Evolutionary conservation across 2,329 filamentous ascomycete species (phyloP).

Genomic region (Alternaria ventricosa): DNA sequence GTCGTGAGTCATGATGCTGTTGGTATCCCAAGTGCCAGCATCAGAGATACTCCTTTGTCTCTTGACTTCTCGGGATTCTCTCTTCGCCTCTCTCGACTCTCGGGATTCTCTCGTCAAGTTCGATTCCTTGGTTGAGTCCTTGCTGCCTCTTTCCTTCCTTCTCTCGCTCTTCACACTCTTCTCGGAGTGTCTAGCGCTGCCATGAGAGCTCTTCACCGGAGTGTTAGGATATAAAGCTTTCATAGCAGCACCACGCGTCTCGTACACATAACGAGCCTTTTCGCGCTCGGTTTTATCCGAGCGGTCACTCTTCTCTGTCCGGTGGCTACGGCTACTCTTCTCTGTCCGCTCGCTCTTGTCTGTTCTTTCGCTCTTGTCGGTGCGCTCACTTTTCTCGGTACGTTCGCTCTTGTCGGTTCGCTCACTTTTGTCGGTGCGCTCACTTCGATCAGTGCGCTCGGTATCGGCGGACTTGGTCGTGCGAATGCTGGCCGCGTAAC

Average conservation of each 20-base stretch:
- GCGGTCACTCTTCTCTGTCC: slow-evolving; percentile 25
- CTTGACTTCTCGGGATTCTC: slow-evolving; percentile 11
- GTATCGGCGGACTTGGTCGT: slow-evolving; percentile 28
- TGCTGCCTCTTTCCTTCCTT: slow-evolving; percentile 23
- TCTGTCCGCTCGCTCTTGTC: slow-evolving; percentile 20
- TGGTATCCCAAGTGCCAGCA: slow-evolving; percentile 37
- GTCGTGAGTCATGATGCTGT: slow-evolving; percentile 26
- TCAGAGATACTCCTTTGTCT: slow-evolving; percentile 23
- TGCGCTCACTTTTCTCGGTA: slow-evolving; percentile 23
- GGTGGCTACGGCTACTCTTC: slow-evolving; percentile 11
- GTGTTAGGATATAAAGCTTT: slow-evolving; percentile 48
- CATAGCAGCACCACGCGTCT: slow-evolving; percentile 47
- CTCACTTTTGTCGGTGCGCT: slow-evolving; percentile 26
- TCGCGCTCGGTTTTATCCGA: slow-evolving; percentile 29
- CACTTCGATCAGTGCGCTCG: slow-evolving; percentile 27
- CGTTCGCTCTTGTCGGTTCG: slow-evolving; percentile 27
- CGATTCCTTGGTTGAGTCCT: slow-evolving; percentile 23
- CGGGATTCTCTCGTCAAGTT: slow-evolving; percentile 9
- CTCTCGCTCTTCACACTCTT: slow-evolving; percentile 27
- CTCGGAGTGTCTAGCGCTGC: slow-evolving; percentile 23
- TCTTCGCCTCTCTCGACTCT: slow-evolving; percentile 14
- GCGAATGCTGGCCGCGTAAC: slow-evolving; percentile 36
- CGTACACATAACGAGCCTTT: slow-evolving; percentile 41
- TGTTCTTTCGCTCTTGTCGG: slow-evolving; percentile 22
- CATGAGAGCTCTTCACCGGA: slow-evolving; percentile 26